These are phyloP conservation scores for Solanum chacoense DNA, from an alignment of 305 asterid genomes.

Conservation along the genomic window DNA sequence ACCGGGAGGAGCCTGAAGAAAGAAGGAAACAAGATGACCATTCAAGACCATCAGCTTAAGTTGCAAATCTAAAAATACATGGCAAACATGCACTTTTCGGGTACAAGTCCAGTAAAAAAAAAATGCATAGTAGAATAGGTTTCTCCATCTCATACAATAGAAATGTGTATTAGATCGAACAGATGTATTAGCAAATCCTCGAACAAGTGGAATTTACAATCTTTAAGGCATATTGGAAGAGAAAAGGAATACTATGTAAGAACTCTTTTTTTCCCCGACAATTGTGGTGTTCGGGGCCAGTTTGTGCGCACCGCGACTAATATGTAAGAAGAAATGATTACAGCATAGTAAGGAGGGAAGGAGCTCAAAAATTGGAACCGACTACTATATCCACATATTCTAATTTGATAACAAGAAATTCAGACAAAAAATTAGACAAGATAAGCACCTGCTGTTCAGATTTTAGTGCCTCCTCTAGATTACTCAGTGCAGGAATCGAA, in stretches of 20 bases:
- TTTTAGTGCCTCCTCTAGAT: conserved; percentile 81
- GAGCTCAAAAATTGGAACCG: background rate
- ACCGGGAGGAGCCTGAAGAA: conserved; percentile 81
- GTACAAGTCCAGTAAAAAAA: background rate
- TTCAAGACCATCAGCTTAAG: background rate
- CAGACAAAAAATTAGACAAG: background rate
- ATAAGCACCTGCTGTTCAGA: conserved; percentile 62
- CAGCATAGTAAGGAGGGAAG: background rate
- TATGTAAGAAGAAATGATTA: background rate
- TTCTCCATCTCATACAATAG: background rate
- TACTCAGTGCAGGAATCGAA: conserved; percentile 76
- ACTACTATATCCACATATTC: background rate
- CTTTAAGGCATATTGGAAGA: background rate
- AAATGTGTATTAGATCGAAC: background rate
- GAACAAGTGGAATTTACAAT: background rate
- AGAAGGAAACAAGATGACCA: background rate
- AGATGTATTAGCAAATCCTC: background rate
- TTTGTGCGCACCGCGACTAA: background rate
- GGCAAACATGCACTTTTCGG: no score
- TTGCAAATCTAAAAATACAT: background rate
- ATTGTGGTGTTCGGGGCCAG: background rate
- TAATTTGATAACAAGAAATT: background rate
- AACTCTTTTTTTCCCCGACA: background rate
- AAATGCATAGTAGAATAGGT: background rate
- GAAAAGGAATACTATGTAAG: background rate